phyloP scores from a whole-genome alignment of 2,329 filamentous ascomycete genomes.

The Pseudogymnoascus sp. region DNA sequence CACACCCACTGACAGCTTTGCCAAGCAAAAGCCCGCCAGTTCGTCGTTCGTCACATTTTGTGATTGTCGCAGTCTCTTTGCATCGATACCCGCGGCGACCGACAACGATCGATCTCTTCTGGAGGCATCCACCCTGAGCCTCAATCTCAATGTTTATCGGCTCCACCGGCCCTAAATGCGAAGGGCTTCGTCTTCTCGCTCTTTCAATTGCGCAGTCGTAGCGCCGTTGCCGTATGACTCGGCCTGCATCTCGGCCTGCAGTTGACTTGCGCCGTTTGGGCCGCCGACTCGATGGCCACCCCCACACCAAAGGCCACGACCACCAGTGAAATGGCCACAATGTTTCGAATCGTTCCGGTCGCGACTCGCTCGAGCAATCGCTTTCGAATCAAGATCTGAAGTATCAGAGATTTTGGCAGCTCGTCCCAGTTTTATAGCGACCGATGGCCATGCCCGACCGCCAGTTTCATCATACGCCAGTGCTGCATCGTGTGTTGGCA shows the following conservation, averaged over 20 bases:
- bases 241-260: constrained; percentile 2
- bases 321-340: background rate
- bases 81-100: background rate
- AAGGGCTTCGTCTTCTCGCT: background rate
- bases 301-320: constrained; percentile 3
- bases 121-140: background rate
- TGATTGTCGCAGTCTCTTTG: background rate
- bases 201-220: constrained; percentile 1
- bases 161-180: background rate
- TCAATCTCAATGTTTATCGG: background rate
- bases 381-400: background rate
- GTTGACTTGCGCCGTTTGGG: background rate
- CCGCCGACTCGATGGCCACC: background rate
- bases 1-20: constrained; percentile 3
- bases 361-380: background rate
- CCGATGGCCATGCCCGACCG: background rate
- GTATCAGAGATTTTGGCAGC: background rate
- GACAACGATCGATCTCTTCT: background rate
- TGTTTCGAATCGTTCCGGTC: constrained; percentile 1
- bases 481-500: constrained; percentile 14
- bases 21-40: background rate
- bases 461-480: constrained; percentile 8
- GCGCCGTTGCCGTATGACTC: constrained; percentile 6
- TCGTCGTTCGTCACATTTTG: constrained; percentile 8
- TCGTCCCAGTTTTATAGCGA: constrained; percentile 2